A percentile compares a stretch with the other conserved stretches of the same genome.
phyloP scores from a whole-genome alignment of 2,329 filamentous ascomycete genomes.

The Phoma herbarum region DNA sequence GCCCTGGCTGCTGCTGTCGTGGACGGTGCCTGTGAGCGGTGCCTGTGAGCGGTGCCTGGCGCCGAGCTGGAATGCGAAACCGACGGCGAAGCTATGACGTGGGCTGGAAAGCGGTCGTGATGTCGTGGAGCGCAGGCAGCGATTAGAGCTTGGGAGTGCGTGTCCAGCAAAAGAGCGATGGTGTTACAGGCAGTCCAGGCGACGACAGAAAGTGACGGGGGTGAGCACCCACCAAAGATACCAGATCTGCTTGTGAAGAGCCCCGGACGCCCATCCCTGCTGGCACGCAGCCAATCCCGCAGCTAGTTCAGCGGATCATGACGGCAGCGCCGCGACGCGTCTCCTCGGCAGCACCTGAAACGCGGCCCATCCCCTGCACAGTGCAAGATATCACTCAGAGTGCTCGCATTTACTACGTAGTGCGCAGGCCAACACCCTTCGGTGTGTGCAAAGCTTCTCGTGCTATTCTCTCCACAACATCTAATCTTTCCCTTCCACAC shows the following conservation, averaged over 20 bases:
- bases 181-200: conserved; percentile 9
- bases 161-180: conserved; percentile 9
- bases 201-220: conserved; percentile 9
- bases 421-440: no score
- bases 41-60: conserved; percentile 28
- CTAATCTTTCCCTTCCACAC: conserved; percentile 50
- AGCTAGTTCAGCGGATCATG: conserved; percentile 22
- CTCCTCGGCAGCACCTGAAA: conserved; percentile 20
- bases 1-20: neutral
- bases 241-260: conserved; percentile 31
- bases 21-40: conserved; percentile 18
- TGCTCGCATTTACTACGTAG: no score
- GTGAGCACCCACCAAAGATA: conserved; percentile 2
- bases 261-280: conserved; percentile 22
- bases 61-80: conserved; percentile 20
- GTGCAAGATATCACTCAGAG: no score
- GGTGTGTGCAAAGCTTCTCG: no score
- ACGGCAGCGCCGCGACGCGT: conserved; percentile 7
- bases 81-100: conserved; percentile 14
- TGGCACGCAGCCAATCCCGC: conserved; percentile 15
- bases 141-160: neutral
- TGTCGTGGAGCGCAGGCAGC: neutral
- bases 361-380: neutral
- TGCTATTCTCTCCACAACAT: no score
- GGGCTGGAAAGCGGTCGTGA: neutral